Base-by-base conservation (phyloP, 2,329 filamentous ascomycete genomes). In the Ascochyta fabae region DNA sequence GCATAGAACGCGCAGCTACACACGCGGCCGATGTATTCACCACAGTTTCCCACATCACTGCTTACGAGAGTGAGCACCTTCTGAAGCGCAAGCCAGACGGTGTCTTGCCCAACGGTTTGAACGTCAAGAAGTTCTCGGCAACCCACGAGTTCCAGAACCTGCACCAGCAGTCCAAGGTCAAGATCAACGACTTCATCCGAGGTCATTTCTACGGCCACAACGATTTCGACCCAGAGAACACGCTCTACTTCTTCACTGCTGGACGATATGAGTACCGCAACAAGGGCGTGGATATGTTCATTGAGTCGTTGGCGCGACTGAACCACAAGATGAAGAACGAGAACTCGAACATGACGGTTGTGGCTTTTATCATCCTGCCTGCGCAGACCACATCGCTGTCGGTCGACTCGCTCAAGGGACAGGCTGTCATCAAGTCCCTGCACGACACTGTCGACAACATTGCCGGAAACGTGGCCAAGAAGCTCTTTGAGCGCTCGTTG, bases 231-330 rank as follows among this genome's bases (percentile, higher is more conserved):
- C 88, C 92, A 13, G 93, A 98, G 58, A 96, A 98, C 77, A 99
- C 95, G 0, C 85, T 99, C 33, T 99, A 97, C 79, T 89, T 98
- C 79, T 99, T 99, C 82, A 99, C 93, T 3, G 90, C 95, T 6
- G 95, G 95, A 57, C 90, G 95, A 60, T 99, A 99, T 72, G 95
- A 99, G 77, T 99, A 94, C 83, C 84, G 95, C 62, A 99, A 99
- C 74, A 99, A 99, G 80, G 95, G 95, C 71, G 94, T 97, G 9
- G 95, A 99, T 77, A 98, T 99, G 95, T 99, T 98, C 77, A 96
- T 99, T 66, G 95, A 99, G 78, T 95, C 93, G 3, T 81, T 99
- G 60, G 95, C 95, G 26, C 90, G 95, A 39, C 80, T 99, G 69
- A 99, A 99, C 79, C 93, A 98, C 80, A 86, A 90, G 35, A 86